These are phyloP conservation scores for Schizochytrium sp. DNA, from an alignment of 108 stramenopile species.

Conservation along the genomic window DNA sequence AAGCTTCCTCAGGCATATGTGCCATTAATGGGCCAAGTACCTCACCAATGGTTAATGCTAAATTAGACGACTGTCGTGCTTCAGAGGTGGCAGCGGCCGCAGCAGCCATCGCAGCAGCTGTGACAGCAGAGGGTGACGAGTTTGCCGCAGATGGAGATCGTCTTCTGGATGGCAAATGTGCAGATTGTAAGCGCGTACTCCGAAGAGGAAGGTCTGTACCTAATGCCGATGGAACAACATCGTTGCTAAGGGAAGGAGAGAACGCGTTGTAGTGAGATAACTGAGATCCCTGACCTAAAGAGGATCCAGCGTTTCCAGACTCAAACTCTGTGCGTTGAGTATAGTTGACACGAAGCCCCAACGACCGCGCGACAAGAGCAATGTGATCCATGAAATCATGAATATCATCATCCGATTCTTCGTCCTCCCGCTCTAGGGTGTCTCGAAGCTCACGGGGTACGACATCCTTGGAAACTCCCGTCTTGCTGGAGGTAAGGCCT, in stretches of 20 bases:
- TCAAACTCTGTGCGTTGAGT: conserved; percentile 22
- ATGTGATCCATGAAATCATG: conserved; percentile 44
- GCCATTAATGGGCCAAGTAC: too few relatives aligned
- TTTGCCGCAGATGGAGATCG: too few relatives aligned
- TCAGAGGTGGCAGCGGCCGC: too few relatives aligned
- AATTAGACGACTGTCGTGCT: too few relatives aligned
- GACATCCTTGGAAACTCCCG: neutral
- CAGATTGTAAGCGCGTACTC: too few relatives aligned
- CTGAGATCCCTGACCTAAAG: neutral
- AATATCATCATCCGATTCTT: conserved; percentile 24
- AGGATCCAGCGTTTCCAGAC: neutral
- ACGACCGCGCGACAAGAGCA: conserved; percentile 27
- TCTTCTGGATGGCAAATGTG: too few relatives aligned
- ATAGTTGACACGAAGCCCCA: conserved; percentile 6
- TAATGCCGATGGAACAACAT: too few relatives aligned
- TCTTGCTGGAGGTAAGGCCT: conserved; percentile 35
- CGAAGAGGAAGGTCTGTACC: too few relatives aligned
- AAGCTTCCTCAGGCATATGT: too few relatives aligned
- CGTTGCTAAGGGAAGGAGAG: neutral
- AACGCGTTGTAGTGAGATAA: neutral
- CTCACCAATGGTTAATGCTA: too few relatives aligned
- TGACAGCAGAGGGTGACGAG: too few relatives aligned
- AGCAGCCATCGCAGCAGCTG: too few relatives aligned
- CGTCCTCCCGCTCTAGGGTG: conserved; percentile 37
- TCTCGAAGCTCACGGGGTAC: conserved; percentile 22